Evolutionary conservation across 2,329 filamentous ascomycete genomes (phyloP).

Genomic region (Colletotrichum lentis): DNA sequence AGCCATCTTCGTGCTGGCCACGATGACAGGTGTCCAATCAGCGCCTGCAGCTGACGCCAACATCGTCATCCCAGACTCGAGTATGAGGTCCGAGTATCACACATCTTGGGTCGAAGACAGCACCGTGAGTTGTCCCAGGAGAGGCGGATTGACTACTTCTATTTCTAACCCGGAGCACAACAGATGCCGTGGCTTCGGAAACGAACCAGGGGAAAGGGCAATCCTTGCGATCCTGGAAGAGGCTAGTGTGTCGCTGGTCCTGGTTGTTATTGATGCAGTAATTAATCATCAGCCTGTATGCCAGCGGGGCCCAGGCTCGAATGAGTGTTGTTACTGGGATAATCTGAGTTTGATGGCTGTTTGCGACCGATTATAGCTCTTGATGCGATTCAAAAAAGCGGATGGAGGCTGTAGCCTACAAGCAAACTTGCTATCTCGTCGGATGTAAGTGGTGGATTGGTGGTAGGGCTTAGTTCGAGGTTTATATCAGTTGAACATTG

Average conservation of each 20-base stretch:
- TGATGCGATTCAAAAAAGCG: background rate
- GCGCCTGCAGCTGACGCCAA: background rate
- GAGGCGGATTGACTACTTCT: background rate
- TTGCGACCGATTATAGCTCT: background rate
- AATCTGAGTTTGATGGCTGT: background rate
- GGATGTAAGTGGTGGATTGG: background rate
- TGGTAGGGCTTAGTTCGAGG: too few relatives aligned
- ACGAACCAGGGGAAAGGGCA: background rate
- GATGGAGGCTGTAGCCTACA: background rate
- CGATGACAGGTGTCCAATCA: background rate
- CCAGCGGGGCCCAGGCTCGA: background rate
- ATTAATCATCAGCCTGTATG: background rate
- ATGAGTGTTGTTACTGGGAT: background rate
- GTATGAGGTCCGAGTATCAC: background rate
- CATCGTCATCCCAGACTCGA: background rate
- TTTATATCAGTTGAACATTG: too few relatives aligned
- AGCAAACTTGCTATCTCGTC: background rate
- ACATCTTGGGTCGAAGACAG: conserved; percentile 8
- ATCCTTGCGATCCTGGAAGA: background rate
- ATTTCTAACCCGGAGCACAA: background rate
- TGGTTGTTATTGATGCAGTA: background rate
- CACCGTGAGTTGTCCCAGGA: background rate
- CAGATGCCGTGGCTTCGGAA: conserved; percentile 3
- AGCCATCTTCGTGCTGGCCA: background rate
- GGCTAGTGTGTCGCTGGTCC: background rate